Evolutionary conservation across 179 eudicot species (phyloP).

Genomic region (Amaranthus tricolor): DNA sequence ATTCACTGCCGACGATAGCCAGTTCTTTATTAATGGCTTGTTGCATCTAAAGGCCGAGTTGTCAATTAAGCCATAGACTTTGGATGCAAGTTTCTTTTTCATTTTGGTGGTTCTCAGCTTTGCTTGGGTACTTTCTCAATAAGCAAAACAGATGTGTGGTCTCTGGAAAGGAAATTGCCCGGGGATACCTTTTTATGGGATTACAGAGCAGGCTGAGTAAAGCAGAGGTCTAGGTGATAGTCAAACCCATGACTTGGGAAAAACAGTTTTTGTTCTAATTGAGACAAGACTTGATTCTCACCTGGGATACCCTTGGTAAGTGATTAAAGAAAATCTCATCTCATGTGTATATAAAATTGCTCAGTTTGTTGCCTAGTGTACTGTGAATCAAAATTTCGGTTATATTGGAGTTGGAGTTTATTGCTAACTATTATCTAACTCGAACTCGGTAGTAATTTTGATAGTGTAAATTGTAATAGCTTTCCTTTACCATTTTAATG

Average conservation of each 20-base stretch:
- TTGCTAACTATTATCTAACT: not conserved
- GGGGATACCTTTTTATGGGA: too few species aligned
- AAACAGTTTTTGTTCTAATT: too few species aligned
- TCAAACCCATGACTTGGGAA: too few species aligned
- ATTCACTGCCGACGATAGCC: conserved; percentile 60
- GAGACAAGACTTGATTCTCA: too few species aligned
- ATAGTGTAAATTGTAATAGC: too few species aligned
- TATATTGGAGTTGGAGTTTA: not conserved
- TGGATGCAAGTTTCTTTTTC: not conserved
- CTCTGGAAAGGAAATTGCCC: too few species aligned
- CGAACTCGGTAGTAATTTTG: too few species aligned
- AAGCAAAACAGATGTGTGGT: not conserved
- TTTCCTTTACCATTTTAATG: too few species aligned
- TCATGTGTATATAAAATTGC: conserved; percentile 9
- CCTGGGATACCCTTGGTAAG: not conserved
- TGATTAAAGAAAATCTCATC: not conserved
- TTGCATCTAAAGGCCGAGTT: conserved; percentile 78
- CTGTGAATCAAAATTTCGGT: not conserved
- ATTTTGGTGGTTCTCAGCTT: not conserved
- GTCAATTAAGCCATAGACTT: conserved; percentile 39
- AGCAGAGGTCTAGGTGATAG: too few species aligned
- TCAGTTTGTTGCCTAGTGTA: not conserved
- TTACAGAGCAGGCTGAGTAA: too few species aligned
- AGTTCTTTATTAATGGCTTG: conserved; percentile 53
- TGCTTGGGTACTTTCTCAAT: not conserved